These are phyloP conservation scores for Coemansia biformis DNA, from an alignment of 192 early-diverging fungal genomes.

Conservation along the genomic window DNA sequence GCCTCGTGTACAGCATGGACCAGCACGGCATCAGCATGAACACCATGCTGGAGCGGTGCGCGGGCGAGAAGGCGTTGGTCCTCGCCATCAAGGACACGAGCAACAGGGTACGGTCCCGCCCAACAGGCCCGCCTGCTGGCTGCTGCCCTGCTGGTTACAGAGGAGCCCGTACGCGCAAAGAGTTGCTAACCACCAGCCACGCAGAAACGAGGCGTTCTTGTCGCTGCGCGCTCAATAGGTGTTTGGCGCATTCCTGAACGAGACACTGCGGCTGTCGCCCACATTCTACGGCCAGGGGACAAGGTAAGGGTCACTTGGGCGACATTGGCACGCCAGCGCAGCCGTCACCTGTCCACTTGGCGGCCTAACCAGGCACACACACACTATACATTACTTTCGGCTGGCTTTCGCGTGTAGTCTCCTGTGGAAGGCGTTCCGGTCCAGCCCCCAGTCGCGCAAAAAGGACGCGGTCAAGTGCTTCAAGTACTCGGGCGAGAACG, in stretches of 20 bases:
- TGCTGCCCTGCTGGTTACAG: too few relatives aligned
- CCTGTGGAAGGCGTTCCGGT: conserved; percentile 59
- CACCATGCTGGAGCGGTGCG: conserved; percentile 67
- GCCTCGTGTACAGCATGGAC: conserved; percentile 83
- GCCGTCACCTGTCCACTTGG: not conserved
- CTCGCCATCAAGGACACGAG: conserved; percentile 64
- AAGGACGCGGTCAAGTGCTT: conserved; percentile 56
- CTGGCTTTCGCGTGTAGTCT: conserved; percentile 58
- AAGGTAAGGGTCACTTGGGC: conserved; percentile 50
- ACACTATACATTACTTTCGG: too few relatives aligned
- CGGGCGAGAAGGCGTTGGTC: conserved; percentile 62
- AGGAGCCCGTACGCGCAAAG: too few relatives aligned
- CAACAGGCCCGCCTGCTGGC: too few relatives aligned
- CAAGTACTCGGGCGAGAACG: conserved; percentile 71
- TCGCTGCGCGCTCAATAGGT: too few relatives aligned
- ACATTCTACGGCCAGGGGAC: conserved; percentile 80
- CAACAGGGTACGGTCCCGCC: conserved; percentile 33
- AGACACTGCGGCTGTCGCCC: conserved; percentile 57
- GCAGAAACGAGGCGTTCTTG: too few relatives aligned
- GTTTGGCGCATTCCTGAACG: conserved; percentile 73
- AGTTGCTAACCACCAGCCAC: too few relatives aligned
- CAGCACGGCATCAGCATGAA: conserved; percentile 88
- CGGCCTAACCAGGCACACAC: too few relatives aligned
- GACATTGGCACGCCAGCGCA: not conserved
- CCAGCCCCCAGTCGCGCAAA: conserved; percentile 37